Evolutionary conservation across 495 filamentous ascomycete genomes (phyloP), one percentile per base, ranked within the genome.

Genomic region (Pseudomonodictys pantanalensis): DNA sequence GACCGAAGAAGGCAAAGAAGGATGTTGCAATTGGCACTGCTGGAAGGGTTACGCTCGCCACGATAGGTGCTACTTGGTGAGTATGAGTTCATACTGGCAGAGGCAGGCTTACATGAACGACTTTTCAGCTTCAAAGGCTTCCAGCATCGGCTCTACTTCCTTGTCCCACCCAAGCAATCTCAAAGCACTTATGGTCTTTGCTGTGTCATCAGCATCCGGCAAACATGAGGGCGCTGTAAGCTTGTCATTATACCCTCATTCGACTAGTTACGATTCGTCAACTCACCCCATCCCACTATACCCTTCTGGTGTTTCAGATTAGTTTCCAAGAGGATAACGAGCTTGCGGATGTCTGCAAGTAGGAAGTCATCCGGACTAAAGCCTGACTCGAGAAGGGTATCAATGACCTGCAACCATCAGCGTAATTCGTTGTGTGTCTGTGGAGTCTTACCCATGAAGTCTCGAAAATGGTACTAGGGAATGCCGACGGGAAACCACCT

Each of bases 191-290:
- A 64, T 58, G 2, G 73, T 66, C 49, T 75, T 77, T 0, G 77
- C 76, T 7, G 77, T 80, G 45, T 79, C 77, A 67, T 79, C 78
- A 17, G 76, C 78, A 67, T 80, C 78, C 7, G 76, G 55, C 25
- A 73, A 65, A 3, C 75, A 68, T 11, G 61, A 69, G 18, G 74
- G 60, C 5, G 70, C 48, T 65, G 35, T 5, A 20, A 3, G 44
- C 5, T n/a, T n/a, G n/a, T n/a, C n/a, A n/a, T n/a, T n/a, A n/a
- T n/a, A n/a, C n/a, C n/a, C n/a, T n/a, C n/a, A n/a, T n/a, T n/a
- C n/a, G n/a, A n/a, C n/a, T n/a, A n/a, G n/a, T n/a, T n/a, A n/a
- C n/a, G n/a, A n/a, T n/a, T n/a, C n/a, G n/a, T n/a, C n/a, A n/a
- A 25, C 59, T 24, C 42, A 62, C 59, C 44, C 20, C 46, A 62